These are phyloP conservation scores for Botrytis fragariae DNA, from an alignment of 2,329 filamentous ascomycete genomes.

Conservation along the genomic window DNA sequence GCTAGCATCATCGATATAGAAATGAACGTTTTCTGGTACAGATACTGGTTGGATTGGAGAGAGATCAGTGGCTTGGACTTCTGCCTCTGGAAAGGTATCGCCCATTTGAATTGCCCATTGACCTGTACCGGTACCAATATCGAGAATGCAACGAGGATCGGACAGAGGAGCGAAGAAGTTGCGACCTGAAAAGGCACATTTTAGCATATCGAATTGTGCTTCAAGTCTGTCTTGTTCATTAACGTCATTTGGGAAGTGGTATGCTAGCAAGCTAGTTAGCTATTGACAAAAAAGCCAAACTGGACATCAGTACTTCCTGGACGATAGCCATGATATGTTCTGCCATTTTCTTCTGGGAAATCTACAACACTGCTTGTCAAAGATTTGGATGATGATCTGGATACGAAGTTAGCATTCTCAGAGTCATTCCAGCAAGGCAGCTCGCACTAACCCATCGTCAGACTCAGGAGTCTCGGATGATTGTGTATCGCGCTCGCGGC, in stretches of 20 bases:
- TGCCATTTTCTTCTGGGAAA: constrained; percentile 32
- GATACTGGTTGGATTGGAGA: constrained; percentile 64
- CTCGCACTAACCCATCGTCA: background rate
- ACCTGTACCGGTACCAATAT: constrained; percentile 51
- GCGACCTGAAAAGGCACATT: constrained; percentile 36
- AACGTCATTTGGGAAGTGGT: constrained; percentile 47
- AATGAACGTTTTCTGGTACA: constrained; percentile 71
- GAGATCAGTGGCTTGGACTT: constrained; percentile 62
- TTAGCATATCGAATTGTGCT: constrained; percentile 49
- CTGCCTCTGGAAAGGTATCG: constrained; percentile 56
- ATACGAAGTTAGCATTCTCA: background rate
- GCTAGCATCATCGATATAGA: constrained; percentile 53
- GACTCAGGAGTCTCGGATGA: constrained; percentile 9
- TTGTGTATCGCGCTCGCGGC: background rate
- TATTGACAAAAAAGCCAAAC: background rate
- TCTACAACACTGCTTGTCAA: constrained; percentile 30
- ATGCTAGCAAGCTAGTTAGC: constrained; percentile 26
- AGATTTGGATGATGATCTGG: constrained; percentile 20
- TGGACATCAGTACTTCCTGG: constrained; percentile 14
- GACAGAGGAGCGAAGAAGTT: constrained; percentile 46
- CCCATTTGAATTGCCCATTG: constrained; percentile 64
- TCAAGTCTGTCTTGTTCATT: constrained; percentile 50
- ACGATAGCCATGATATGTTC: constrained; percentile 30
- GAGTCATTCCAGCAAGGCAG: no score
- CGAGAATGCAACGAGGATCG: constrained; percentile 37